Evolutionary conservation across 148 eudicot genomes (phyloP).

Genomic region (Fallopia convolvulus): DNA sequence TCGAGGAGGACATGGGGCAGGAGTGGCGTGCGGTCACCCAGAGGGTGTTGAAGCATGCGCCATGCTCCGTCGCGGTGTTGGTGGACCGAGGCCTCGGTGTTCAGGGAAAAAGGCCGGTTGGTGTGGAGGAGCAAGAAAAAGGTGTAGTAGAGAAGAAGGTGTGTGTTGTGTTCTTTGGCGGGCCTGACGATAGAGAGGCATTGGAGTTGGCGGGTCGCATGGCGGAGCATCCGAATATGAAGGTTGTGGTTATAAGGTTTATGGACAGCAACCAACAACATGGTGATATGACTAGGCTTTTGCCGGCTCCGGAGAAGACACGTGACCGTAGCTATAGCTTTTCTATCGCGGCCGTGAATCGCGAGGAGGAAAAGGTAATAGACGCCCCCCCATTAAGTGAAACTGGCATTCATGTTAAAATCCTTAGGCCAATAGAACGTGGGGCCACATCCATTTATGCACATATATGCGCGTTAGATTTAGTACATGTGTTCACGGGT

Average conservation of each 20-base stretch:
- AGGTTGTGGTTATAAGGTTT: slow-evolving; percentile 26
- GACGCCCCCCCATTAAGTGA: too few relatives aligned
- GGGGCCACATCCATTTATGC: too few relatives aligned
- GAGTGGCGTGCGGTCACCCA: slow-evolving; percentile 39
- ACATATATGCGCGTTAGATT: too few relatives aligned
- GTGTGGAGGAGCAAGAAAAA: not conserved
- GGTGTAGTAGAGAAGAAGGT: slow-evolving; percentile 10
- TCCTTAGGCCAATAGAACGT: too few relatives aligned
- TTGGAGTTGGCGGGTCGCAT: slow-evolving; percentile 38
- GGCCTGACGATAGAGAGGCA: slow-evolving; percentile 53
- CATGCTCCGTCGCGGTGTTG: slow-evolving; percentile 57
- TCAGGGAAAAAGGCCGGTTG: not conserved
- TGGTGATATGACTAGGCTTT: not conserved
- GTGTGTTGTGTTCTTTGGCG: slow-evolving; percentile 54
- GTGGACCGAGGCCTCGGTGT: slow-evolving; percentile 63
- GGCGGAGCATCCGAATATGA: slow-evolving; percentile 40
- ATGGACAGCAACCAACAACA: not conserved
- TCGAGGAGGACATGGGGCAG: slow-evolving; percentile 43
- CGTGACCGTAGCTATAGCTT: not conserved
- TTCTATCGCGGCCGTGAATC: too few relatives aligned
- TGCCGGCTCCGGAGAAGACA: too few relatives aligned
- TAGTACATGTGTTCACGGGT: too few relatives aligned
- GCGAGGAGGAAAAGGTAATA: not conserved
- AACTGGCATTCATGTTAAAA: too few relatives aligned
- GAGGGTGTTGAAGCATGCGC: slow-evolving; percentile 49